Conservation (phyloP, 768 basidiomycete species). For the Mycena maculata region DNA sequence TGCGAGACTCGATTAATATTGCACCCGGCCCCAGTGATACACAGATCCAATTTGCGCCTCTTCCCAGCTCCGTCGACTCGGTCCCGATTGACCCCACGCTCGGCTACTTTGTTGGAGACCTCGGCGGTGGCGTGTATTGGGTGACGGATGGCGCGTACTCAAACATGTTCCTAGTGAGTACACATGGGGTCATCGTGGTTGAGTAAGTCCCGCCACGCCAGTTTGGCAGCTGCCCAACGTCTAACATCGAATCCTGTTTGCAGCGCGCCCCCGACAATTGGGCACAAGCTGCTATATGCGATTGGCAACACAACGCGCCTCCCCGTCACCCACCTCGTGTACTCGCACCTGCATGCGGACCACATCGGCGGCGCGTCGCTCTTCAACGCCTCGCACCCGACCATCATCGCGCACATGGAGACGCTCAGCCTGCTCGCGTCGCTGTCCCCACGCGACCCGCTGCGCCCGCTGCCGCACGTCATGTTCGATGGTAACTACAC, state of each 20-base stretch:
- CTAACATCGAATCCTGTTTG: constrained; percentile 1
- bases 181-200: constrained; percentile 14
- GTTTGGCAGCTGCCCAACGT: constrained; percentile 6
- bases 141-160: constrained; percentile 14
- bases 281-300: constrained; percentile 20
- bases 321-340: constrained; percentile 12
- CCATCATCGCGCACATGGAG: constrained; percentile 8
- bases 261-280: constrained; percentile 11
- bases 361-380: constrained; percentile 15
- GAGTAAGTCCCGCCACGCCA: constrained; percentile 7
- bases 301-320: constrained; percentile 15
- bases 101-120: constrained; percentile 19
- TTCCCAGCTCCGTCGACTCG: constrained; percentile 16
- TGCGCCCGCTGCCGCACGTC: constrained; percentile 13
- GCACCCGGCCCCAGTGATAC: constrained; percentile 19
- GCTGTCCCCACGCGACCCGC: constrained; percentile 17
- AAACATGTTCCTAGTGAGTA: constrained; percentile 15
- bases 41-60: constrained; percentile 21
- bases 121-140: constrained; percentile 9
- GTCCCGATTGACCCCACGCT: constrained; percentile 4
- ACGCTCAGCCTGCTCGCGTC: constrained; percentile 7
- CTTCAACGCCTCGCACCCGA: constrained; percentile 11
- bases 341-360: constrained; percentile 8
- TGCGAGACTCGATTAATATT: constrained; percentile 7
- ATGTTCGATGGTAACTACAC: constrained; percentile 3